phyloP scores from a whole-genome alignment of 2,329 filamentous ascomycete species.

The Neonectria neomacrospora region DNA sequence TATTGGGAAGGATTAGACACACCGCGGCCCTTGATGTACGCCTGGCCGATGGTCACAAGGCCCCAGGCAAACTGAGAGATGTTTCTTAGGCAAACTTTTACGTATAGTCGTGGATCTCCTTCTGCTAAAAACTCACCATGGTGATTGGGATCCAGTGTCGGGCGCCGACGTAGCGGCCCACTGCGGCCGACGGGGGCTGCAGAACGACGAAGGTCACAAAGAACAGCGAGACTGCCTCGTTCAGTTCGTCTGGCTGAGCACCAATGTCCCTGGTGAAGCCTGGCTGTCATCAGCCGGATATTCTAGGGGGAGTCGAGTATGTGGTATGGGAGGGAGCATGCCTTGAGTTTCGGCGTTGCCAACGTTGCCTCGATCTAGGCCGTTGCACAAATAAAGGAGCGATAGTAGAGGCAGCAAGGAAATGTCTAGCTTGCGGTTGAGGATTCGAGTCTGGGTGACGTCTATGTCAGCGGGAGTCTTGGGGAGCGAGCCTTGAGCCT shows the following conservation, averaged over 20 bases:
- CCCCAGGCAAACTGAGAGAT: constrained; percentile 41
- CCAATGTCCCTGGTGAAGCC: constrained; percentile 44
- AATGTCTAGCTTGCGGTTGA: constrained; percentile 52
- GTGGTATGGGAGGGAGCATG: constrained; percentile 19
- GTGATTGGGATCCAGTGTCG: constrained; percentile 44
- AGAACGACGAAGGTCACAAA: constrained; percentile 45
- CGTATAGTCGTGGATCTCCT: neutral
- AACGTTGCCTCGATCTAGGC: constrained; percentile 54
- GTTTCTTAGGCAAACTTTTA: constrained; percentile 22
- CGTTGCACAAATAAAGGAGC: constrained; percentile 55
- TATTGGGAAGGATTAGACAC: constrained; percentile 6
- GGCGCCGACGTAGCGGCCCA: constrained; percentile 42
- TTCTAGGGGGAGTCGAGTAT: neutral
- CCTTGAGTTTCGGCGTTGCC: constrained; percentile 55
- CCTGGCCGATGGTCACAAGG: constrained; percentile 40
- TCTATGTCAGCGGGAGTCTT: constrained; percentile 13
- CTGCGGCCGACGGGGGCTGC: constrained; percentile 41
- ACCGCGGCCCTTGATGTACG: constrained; percentile 42
- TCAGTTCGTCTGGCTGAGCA: constrained; percentile 42
- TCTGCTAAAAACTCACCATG: constrained; percentile 34
- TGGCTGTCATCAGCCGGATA: constrained; percentile 13
- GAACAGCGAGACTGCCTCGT: constrained; percentile 44
- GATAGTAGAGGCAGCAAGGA: constrained; percentile 53
- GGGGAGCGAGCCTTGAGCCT: neutral
- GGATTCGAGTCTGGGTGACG: constrained; percentile 25